Base-by-base conservation (phyloP, 148 eudicot genomes). In the Nepenthes gracilis region DNA sequence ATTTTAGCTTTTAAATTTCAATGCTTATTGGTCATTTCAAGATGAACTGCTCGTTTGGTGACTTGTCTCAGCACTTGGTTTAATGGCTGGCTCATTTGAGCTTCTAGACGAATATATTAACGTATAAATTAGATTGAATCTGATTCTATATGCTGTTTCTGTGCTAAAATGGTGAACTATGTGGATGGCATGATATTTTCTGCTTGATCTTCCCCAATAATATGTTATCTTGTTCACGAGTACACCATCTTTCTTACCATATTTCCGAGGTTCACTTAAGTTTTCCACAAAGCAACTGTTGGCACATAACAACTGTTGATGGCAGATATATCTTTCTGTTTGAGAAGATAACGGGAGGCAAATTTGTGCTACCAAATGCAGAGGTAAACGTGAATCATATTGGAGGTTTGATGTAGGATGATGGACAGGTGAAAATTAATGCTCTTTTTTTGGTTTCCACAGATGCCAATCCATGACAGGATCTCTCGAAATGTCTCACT, bases 381-480 rank as follows among this genome's bases (percentile, higher is more conserved):
- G 59, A 77, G 87, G 98, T 86, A 84, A 59, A 66, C 56, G 55
- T 50, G 4, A 5, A 0, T 15, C 13, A 36, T 45, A 11, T n/a
- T 10, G 13, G 51, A 11, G 11, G 45, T 36, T 14, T 10, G 32
- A 36, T 0, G 34, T 49, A 34, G 12, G 33, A 8, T 32, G 52
- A 5, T 62, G 40, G 13, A 56, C 0, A 23, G 23, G 23, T 12
- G 53, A 56, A 70, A 47, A 8, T 43, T 52, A 70, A 15, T 32
- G 9, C n/a, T 15, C 15, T 40, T 11, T 64, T 9, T 32, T 13
- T 63, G 33, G 63, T 12, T 58, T 55, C 45, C 75, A 67, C 82
- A 92, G 98, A 85, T 85, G 58, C 83, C 86, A 36, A 69, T 88
- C 59, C 88, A 92, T 60, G 98, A 88, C 61, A 78, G 98, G 54